Evolutionary conservation across 306 rosid species (phyloP).

Genomic region (Cyamopsis tetragonoloba): DNA sequence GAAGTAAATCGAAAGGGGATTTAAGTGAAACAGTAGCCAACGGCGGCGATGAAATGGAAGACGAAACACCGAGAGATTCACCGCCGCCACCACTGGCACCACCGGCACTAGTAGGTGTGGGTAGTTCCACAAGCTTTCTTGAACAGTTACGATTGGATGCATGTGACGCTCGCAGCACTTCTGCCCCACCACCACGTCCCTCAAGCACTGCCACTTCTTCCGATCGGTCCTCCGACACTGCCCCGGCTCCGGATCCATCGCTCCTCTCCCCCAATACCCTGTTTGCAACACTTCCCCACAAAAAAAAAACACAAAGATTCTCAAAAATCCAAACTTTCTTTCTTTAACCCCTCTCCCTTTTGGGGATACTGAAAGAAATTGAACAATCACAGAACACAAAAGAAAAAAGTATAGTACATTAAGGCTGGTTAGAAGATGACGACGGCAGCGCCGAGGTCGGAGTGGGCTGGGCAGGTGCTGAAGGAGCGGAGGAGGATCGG

Average conservation of each 20-base stretch:
- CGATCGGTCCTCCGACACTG: slow-evolving; percentile 96
- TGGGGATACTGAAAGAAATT: neutral
- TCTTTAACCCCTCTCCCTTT: slow-evolving; percentile 20
- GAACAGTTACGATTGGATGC: slow-evolving; percentile 97
- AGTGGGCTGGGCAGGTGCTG: too few species aligned
- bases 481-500: too few species aligned
- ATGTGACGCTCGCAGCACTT: slow-evolving; percentile 98
- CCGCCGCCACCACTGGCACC: too few species aligned
- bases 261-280: slow-evolving; percentile 86
- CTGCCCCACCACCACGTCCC: slow-evolving; percentile 93
- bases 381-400: neutral
- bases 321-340: neutral
- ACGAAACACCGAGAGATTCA: slow-evolving; percentile 23
- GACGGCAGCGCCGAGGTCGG: too few species aligned
- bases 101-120: slow-evolving; percentile 44
- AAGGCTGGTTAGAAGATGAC: too few species aligned
- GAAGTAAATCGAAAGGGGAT: slow-evolving; percentile 64
- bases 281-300: slow-evolving; percentile 63
- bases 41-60: slow-evolving; percentile 35
- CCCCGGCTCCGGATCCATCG: slow-evolving; percentile 99
- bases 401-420: too few species aligned
- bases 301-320: neutral
- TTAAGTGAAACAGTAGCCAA: slow-evolving; percentile 37
- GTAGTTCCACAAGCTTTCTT: slow-evolving; percentile 99
- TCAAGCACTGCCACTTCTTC: slow-evolving; percentile 96